These are phyloP conservation scores for Auxenochlorella pyrenoidosa DNA, from an alignment of 139 green algal species.

Conservation along the genomic window DNA sequence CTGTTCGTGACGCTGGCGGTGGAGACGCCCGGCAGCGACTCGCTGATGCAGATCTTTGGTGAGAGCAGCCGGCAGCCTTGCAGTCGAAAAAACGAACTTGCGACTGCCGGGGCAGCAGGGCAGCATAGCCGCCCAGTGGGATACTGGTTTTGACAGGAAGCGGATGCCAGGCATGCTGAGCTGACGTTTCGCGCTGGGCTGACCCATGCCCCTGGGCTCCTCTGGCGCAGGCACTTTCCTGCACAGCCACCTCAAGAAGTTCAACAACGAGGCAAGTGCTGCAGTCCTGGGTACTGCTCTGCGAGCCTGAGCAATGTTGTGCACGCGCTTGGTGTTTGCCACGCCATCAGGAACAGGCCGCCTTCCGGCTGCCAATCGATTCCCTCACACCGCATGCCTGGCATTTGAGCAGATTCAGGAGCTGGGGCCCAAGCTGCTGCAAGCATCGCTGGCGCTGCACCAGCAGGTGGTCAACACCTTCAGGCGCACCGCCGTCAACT, in stretches of 20 bases:
- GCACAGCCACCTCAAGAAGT: conserved; percentile 77
- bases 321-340: no score
- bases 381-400: no score
- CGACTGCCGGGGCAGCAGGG: no score
- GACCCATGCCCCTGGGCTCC: neutral
- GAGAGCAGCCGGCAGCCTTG: neutral
- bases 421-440: conserved; percentile 81
- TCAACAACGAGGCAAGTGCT: conserved; percentile 36
- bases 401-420: conserved; percentile 71
- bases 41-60: conserved; percentile 92
- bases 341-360: neutral
- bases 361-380: no score
- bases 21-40: conserved; percentile 87
- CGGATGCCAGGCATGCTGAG: no score
- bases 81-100: no score
- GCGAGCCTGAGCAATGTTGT: neutral
- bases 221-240: conserved; percentile 70
- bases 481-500: conserved; percentile 92
- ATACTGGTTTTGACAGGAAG: no score
- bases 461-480: conserved; percentile 85
- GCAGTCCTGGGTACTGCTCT: neutral
- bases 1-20: conserved; percentile 94
- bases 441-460: conserved; percentile 87
- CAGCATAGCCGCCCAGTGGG: no score
- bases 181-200: no score